A percentile compares a stretch with the other conserved stretches of the same genome.
Conservation (phyloP, 108 stramenopile species). For the Phaeodactylum tricornutum region DNA sequence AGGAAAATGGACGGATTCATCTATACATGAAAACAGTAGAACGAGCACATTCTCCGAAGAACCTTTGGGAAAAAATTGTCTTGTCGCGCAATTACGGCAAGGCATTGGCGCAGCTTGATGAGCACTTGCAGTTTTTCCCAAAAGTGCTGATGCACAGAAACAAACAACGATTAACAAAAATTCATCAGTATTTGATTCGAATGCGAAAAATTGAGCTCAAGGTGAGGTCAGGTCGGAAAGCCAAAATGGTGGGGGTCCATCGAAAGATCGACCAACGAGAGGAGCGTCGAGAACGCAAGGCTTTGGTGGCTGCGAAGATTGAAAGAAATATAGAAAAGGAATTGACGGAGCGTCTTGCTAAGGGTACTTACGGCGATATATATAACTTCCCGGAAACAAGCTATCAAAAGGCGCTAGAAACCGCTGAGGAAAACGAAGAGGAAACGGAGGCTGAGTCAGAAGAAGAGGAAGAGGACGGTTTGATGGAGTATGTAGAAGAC, state of each 20-base stretch:
- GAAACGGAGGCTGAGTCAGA: slow-evolving; percentile 56
- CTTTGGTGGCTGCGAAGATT: slow-evolving; percentile 86
- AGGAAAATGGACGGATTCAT: slow-evolving; percentile 87
- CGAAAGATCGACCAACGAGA: slow-evolving; percentile 89
- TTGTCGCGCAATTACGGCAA: slow-evolving; percentile 88
- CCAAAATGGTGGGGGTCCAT: slow-evolving; percentile 66
- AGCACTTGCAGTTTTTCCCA: slow-evolving; percentile 92
- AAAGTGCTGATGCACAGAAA: slow-evolving; percentile 88
- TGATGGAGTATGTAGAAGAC: slow-evolving; percentile 77
- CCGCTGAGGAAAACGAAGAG: slow-evolving; percentile 49
- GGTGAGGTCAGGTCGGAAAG: slow-evolving; percentile 59
- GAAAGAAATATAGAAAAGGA: slow-evolving; percentile 89
- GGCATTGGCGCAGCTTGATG: slow-evolving; percentile 82
- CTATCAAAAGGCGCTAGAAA: slow-evolving; percentile 77
- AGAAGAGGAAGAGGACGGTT: slow-evolving; percentile 32
- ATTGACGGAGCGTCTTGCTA: slow-evolving; percentile 87
- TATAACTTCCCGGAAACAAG: slow-evolving; percentile 91
- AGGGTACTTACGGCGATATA: slow-evolving; percentile 94
- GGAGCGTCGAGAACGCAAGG: slow-evolving; percentile 87
- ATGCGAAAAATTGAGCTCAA: slow-evolving; percentile 94
- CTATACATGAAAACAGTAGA: slow-evolving; percentile 96
- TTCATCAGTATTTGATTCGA: slow-evolving; percentile 95
- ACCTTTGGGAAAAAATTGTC: slow-evolving; percentile 95
- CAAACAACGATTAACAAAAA: slow-evolving; percentile 98
- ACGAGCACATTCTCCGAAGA: slow-evolving; percentile 94